Evolutionary conservation across 768 basidiomycete genomes (phyloP), one percentile per base, ranked within the genome.

Genomic region (Lactarius deliciosus): DNA sequence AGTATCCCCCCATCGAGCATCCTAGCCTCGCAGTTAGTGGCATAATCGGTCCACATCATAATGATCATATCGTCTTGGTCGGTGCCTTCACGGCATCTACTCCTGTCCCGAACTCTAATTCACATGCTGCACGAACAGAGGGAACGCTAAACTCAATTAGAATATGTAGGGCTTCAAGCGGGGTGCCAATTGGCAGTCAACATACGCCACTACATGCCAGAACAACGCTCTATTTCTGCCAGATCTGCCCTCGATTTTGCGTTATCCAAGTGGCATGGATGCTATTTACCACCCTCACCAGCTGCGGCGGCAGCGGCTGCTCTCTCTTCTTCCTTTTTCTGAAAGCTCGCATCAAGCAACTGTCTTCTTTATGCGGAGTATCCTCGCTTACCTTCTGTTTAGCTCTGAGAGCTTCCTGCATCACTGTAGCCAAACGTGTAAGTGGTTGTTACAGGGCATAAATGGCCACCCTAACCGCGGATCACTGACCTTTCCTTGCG

Each of bases 401-500:
- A 68, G 86, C 85, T 64, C 88, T 83, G 66, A 93, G 75, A 55
- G 84, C 83, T 72, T 88, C 88, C 88, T 53, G 91, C 90, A 76
- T 93, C 90, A 65, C 91, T 93, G 73, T 22, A 70, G 65, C 59
- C 73, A 63, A 74, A 68, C 69, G 69, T 68, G 43, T 65, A 57
- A 70, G 71, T 73, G 63, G 71, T 65, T 74, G 71, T 75, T 71
- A 66, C 60, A 71, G 38, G 38, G 38, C 15, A 40, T 40, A n/a
- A 50, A 50, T 2, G 64, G 16, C 54, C 32, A 61, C 9, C 34
- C 25, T 45, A 41, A 60, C 53, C 13, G 34, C 5, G 20, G 9
- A 15, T 43, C 20, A 85, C 89, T 77, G 79, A 92, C 91, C 79
- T 80, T 79, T 92, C 90, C 77, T 87, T 89, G 72, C 91, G 85